Conservation (phyloP, 352 stramenopile genomes). For the Globisporangium cederbergense region DNA sequence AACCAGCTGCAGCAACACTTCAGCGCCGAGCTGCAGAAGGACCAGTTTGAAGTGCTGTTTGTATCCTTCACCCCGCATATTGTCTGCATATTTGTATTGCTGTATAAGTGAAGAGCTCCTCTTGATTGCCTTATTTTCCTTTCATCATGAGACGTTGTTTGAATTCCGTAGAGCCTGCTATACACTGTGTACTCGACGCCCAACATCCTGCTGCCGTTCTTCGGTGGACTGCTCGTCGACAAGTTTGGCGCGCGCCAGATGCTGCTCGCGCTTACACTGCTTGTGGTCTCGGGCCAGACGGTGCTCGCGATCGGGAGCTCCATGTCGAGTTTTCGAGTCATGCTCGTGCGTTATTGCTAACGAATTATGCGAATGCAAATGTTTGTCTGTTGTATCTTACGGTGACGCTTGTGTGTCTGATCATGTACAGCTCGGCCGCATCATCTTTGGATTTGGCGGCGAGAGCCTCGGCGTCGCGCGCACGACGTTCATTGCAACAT, state of each 20-base stretch:
- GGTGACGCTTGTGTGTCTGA: neutral
- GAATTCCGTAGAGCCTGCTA: slow-evolving; percentile 56
- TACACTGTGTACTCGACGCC: slow-evolving; percentile 85
- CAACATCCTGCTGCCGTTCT: slow-evolving; percentile 83
- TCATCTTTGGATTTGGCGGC: slow-evolving; percentile 82
- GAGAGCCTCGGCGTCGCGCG: slow-evolving; percentile 77
- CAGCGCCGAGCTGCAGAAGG: slow-evolving; percentile 24
- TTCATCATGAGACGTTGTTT: slow-evolving; percentile 3
- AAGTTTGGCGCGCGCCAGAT: slow-evolving; percentile 53
- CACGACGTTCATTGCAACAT: slow-evolving; percentile 68
- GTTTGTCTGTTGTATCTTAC: neutral
- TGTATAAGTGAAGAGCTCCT: neutral
- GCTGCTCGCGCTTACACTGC: slow-evolving; percentile 57
- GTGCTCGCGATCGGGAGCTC: slow-evolving; percentile 66
- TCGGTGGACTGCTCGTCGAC: slow-evolving; percentile 79
- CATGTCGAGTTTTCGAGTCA: slow-evolving; percentile 36
- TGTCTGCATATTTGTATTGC: neutral
- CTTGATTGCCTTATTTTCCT: slow-evolving; percentile 3
- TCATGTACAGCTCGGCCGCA: slow-evolving; percentile 50
- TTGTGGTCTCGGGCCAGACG: slow-evolving; percentile 59
- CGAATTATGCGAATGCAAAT: neutral
- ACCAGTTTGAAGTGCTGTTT: slow-evolving; percentile 40
- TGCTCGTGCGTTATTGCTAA: slow-evolving; percentile 26
- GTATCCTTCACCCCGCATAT: slow-evolving; percentile 22
- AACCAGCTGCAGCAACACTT: slow-evolving; percentile 62